A percentile compares a stretch with the other conserved stretches of the same genome.
Evolutionary conservation across 163 green algal genomes (phyloP).

Genomic region (Scenedesmus sp.): DNA sequence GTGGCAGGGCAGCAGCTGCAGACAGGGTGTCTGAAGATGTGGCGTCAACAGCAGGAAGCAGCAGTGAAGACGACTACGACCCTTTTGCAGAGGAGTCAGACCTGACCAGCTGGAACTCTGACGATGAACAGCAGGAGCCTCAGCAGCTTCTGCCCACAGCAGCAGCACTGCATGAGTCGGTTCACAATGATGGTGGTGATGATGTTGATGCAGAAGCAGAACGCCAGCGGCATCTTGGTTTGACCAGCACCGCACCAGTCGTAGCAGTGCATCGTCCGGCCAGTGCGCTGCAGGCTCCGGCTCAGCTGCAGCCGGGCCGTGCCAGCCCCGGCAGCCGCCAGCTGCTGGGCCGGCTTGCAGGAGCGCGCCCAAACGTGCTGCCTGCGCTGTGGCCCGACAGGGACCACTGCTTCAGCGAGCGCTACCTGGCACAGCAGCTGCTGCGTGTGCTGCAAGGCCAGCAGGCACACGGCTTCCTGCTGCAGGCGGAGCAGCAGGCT

Average conservation of each 20-base stretch:
- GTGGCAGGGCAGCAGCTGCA: slow-evolving; percentile 1
- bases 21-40: not conserved
- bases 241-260: not conserved
- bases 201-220: not conserved
- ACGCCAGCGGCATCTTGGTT: not conserved
- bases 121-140: slow-evolving; percentile 20
- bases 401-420: slow-evolving; percentile 32
- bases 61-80: slow-evolving; percentile 31
- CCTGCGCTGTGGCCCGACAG: not conserved
- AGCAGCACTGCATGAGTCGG: not conserved
- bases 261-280: not conserved
- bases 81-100: slow-evolving; percentile 26
- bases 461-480: slow-evolving; percentile 46
- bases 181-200: not conserved
- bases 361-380: not conserved
- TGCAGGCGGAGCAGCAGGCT: not conserved
- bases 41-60: not conserved
- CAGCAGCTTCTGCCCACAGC: not conserved
- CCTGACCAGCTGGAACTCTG: slow-evolving; percentile 11
- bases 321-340: not conserved
- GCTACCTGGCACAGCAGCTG: slow-evolving; percentile 12
- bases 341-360: slow-evolving; percentile 32
- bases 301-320: slow-evolving; percentile 15
- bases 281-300: not conserved
- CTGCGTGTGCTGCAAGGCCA: slow-evolving; percentile 44